phyloP scores from a whole-genome alignment of 192 early-diverging fungal species.

The Coemansia sp. region DNA sequence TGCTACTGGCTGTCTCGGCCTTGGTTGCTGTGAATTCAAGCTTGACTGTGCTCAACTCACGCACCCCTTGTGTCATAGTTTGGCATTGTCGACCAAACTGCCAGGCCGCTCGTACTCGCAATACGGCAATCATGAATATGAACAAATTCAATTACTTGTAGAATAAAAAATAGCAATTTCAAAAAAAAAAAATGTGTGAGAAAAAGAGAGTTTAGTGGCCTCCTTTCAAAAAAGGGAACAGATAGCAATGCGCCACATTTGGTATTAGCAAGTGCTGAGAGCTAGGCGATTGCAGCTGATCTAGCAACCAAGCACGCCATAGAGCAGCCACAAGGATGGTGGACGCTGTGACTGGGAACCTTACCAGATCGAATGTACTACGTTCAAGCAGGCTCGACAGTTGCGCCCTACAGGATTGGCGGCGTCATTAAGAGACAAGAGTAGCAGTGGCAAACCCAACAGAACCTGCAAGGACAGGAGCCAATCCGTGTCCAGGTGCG shows the following conservation, averaged over 20 bases:
- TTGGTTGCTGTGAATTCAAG: constrained; percentile 24
- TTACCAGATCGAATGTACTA: background rate
- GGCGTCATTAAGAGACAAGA: background rate
- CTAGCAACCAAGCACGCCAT: background rate
- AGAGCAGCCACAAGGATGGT: background rate
- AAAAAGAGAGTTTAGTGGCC: background rate
- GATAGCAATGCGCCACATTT: no score
- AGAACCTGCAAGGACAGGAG: no score
- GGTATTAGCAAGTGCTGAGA: no score
- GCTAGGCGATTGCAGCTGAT: background rate
- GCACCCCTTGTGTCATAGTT: background rate
- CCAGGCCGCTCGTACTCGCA: constrained; percentile 7
- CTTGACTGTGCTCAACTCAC: constrained; percentile 28
- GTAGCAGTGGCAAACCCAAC: background rate
- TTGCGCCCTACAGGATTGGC: background rate
- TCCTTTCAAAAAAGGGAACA: background rate
- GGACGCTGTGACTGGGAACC: background rate
- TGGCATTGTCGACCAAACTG: background rate
- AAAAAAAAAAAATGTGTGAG: background rate
- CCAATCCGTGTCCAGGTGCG: no score
- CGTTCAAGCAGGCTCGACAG: no score
- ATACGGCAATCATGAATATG: background rate
- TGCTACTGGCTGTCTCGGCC: background rate
- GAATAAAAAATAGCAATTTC: background rate
- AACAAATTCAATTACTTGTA: background rate